phyloP scores from a whole-genome alignment of 139 green algal species.

The Chlorella sp. region DNA sequence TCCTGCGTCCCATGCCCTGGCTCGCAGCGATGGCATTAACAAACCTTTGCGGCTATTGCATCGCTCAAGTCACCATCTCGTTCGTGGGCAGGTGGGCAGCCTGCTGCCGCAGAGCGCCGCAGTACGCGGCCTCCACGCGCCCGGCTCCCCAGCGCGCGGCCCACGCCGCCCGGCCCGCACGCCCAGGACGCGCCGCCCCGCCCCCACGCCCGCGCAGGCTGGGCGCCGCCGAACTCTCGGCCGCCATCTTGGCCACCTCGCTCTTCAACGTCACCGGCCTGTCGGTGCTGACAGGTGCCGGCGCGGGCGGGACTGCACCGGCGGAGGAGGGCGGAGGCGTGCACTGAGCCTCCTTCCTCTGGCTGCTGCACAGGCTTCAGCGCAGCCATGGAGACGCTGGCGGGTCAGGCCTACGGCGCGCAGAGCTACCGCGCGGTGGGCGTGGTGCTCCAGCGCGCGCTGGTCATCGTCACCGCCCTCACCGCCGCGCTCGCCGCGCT shows the following conservation, averaged over 20 bases:
- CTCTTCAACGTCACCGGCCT: constrained; percentile 76
- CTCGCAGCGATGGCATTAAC: not conserved
- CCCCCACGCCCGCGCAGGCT: too few relatives aligned
- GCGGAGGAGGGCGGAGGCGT: constrained; percentile 63
- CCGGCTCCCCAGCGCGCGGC: too few relatives aligned
- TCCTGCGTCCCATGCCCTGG: too few relatives aligned
- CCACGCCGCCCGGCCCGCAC: too few relatives aligned
- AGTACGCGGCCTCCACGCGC: too few relatives aligned
- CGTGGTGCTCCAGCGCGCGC: constrained; percentile 62
- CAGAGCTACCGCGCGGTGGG: constrained; percentile 60
- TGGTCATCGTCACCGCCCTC: constrained; percentile 54
- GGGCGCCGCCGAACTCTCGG: constrained; percentile 34
- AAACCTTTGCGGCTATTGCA: constrained; percentile 1
- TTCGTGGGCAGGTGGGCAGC: too few relatives aligned
- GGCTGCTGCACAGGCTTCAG: too few relatives aligned
- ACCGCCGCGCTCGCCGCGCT: constrained; percentile 44
- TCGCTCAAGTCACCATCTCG: constrained; percentile 11
- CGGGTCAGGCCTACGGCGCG: constrained; percentile 64
- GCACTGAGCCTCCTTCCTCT: too few relatives aligned
- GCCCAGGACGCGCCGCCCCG: too few relatives aligned
- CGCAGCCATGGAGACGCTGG: not conserved
- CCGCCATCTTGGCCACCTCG: constrained; percentile 46
- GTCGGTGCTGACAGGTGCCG: constrained; percentile 25
- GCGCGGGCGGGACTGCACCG: not conserved
- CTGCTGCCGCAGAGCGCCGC: too few relatives aligned